Evolutionary conservation across 2,329 filamentous ascomycete species (phyloP).

Genomic region (Blastomyces emzantsi): DNA sequence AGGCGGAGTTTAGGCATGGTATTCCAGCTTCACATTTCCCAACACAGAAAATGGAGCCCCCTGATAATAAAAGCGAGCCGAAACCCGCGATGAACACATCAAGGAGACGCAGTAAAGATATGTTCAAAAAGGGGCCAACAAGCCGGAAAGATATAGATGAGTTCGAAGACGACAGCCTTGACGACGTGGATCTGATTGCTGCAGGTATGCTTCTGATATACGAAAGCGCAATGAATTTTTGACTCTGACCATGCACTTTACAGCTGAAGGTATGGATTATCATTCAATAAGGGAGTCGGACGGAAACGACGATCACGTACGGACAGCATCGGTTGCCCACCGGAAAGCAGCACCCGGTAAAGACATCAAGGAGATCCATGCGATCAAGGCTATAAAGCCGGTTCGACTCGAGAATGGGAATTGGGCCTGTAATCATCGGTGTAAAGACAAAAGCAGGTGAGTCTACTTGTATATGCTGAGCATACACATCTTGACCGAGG

Average conservation of each 20-base stretch:
- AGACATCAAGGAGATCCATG: conserved; percentile 10
- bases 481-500: conserved; percentile 23
- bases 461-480: conserved; percentile 15
- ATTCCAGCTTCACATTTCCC: conserved; percentile 41
- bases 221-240: not conserved
- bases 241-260: not conserved
- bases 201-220: conserved; percentile 25
- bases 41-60: conserved; percentile 6
- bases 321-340: conserved; percentile 6
- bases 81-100: conserved; percentile 13
- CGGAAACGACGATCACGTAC: not conserved
- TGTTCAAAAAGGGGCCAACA: conserved; percentile 13
- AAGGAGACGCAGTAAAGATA: conserved; percentile 18
- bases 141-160: conserved; percentile 33
- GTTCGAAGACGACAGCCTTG: conserved; percentile 45
- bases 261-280: conserved; percentile 20
- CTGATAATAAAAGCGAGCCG: not conserved
- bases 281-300: conserved; percentile 15
- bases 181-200: conserved; percentile 46
- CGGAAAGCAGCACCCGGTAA: conserved; percentile 10
- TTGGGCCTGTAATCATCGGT: conserved; percentile 65
- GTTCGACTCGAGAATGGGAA: conserved; percentile 57
- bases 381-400: conserved; percentile 31
- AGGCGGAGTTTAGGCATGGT: conserved; percentile 44
- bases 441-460: conserved; percentile 49